These are phyloP conservation scores for Sporisorium iseilematis-ciliati DNA, from an alignment of 1,284 basidiomycete species.

Conservation along the genomic window DNA sequence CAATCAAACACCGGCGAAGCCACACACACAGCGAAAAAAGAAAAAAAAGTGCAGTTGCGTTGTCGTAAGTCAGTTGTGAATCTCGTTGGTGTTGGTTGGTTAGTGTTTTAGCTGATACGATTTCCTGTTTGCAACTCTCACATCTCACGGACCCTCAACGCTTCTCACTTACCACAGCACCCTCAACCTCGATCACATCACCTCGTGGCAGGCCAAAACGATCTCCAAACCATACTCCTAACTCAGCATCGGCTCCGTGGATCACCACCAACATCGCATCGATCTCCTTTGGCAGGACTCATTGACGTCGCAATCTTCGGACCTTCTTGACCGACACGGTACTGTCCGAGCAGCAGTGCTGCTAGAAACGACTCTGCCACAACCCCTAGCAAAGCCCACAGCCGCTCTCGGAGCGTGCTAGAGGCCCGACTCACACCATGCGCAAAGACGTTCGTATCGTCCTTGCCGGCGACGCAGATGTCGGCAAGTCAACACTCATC, in stretches of 20 bases:
- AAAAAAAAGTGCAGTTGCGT: neutral
- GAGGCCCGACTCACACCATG: conserved; percentile 72
- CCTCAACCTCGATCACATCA: neutral
- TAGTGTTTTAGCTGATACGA: conserved; percentile 11
- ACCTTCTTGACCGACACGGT: neutral
- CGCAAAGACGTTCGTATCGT: conserved; percentile 90
- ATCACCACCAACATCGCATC: neutral
- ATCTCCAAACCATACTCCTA: neutral
- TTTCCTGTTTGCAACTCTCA: neutral
- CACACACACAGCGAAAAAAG: neutral
- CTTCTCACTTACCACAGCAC: conserved; percentile 1
- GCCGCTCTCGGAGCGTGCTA: conserved; percentile 30
- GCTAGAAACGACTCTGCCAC: neutral
- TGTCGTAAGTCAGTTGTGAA: neutral
- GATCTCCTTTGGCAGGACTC: neutral
- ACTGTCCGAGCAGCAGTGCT: neutral
- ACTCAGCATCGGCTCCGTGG: neutral
- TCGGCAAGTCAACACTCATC: conserved; percentile 65
- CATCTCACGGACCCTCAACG: conserved; percentile 1
- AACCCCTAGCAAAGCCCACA: conserved; percentile 2
- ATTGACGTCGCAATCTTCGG: neutral
- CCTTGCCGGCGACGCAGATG: conserved; percentile 89
- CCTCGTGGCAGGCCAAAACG: neutral
- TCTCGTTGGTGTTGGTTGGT: conserved; percentile 9
- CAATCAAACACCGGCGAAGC: conserved; percentile 7